Base-by-base conservation (phyloP, 148 eudicot genomes). In the Salicornia ramosissima region DNA sequence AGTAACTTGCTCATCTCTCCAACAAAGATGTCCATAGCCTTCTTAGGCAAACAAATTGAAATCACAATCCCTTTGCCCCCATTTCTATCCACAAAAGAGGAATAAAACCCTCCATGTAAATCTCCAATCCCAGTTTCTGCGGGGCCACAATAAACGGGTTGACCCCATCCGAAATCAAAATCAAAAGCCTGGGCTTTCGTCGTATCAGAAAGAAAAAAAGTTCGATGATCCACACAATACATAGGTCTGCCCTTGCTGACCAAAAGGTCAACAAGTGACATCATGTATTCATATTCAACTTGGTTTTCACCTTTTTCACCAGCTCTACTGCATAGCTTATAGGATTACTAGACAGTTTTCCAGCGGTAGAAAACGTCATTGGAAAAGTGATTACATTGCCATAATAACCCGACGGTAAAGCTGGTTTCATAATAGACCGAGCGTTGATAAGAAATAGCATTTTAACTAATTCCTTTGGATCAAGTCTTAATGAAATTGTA, bases 161-260 rank as follows among this genome's bases (percentile, higher is more conserved):
- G 76, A 4, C 88, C 88, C 88, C 88, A 85, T 61, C 88, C 88
- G 13, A 65, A 85, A 31, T 85, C 86, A 1, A 85, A 53, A 1
- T 68, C 46, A 4, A 6, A n/a, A 11, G 75, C 66, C 58, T 83
- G 81, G 0, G 59, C 64, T 3, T 77, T 55, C 0, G 82, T 71
- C 2, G 68, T 53, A n/a, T 82, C 88, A 0, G 84, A 80, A 2
- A 80, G 78, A 0, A 82, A 4, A 53, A 69, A 85, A 4, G 53
- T 65, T 36, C 78, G 40, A 36, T 13, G 58, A 5, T 45, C 71
- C 19, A 65, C 65, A 1, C 74, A 31, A 46, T 72, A 78, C 51
- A 43, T 74, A 30, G 84, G 79, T 42, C 78, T 60, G 2, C 70
- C 80, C 24, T 77, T 77, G 36, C 69, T 59, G 51, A 75, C 79